Percentiles rank a stretch among this genome's conserved stretches.
Evolutionary conservation across 2,329 filamentous ascomycete genomes (phyloP).

Genomic region (Cladophialophora psammophila): DNA sequence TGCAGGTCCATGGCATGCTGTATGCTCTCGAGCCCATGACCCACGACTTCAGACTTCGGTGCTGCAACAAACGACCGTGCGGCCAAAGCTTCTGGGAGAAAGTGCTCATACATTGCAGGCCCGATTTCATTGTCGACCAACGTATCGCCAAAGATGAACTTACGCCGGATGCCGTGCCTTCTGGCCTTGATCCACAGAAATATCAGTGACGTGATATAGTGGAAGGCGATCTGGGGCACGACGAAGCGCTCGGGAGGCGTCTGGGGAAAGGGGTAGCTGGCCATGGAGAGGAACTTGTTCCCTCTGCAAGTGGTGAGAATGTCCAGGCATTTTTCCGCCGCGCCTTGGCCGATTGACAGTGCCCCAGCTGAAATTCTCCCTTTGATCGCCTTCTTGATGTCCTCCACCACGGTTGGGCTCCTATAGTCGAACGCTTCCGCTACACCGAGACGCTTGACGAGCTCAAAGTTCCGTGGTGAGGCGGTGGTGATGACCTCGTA

Average conservation of each 20-base stretch:
- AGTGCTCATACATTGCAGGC: conserved; percentile 50
- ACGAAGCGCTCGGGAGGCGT: conserved; percentile 19
- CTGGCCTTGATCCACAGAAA: conserved; percentile 26
- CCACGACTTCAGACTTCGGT: conserved; percentile 51
- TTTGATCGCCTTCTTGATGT: conserved; percentile 43
- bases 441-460: conserved; percentile 45
- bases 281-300: conserved; percentile 38
- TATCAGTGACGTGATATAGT: conserved; percentile 21
- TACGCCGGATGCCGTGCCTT: conserved; percentile 34
- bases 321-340: conserved; percentile 36
- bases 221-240: conserved; percentile 19
- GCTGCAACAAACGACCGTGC: conserved; percentile 48
- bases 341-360: conserved; percentile 29
- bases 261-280: conserved; percentile 19
- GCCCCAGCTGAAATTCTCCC: conserved; percentile 38
- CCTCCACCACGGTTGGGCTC: conserved; percentile 42
- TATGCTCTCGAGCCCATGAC: conserved; percentile 53
- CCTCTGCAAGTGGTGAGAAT: conserved; percentile 36
- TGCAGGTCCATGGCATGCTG: conserved; percentile 52
- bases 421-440: conserved; percentile 56
- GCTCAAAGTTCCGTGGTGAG: conserved; percentile 43
- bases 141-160: conserved; percentile 35
- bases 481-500: conserved; percentile 48
- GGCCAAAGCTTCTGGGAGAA: conserved; percentile 50
- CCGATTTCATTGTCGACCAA: conserved; percentile 33